Evolutionary conservation across 352 stramenopile genomes (phyloP), one percentile per base, ranked within the genome.

Genomic region (Pythium brachiatum): DNA sequence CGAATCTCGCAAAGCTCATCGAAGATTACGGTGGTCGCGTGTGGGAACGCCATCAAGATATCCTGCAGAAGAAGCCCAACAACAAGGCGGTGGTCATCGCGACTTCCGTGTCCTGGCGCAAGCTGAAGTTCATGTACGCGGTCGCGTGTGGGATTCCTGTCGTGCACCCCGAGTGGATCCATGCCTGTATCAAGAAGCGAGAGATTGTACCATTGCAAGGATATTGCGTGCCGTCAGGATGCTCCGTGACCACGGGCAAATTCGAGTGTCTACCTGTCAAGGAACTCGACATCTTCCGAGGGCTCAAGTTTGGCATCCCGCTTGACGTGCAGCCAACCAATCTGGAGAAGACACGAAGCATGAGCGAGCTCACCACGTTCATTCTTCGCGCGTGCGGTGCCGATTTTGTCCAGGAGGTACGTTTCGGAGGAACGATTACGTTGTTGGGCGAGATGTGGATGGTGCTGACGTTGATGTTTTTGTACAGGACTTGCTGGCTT

Each of bases 81-180:
- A 16, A 43, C 0, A 90, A 89, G 55, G 78, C 75, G 0, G 77
- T 91, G 7, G 79, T 93, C 26, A 90, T 94, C 20, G 80, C 83
- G 12, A 94, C 81, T 0, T 75, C 83, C 3, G 72, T 89, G 18
- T 83, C 83, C 7, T 92, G 81, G 79, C 78, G 86, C 18, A 91
- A 91, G 26, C 74, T 79, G 38, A 94, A 94, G 72, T 90, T 91
- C 64, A 85, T 90, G 70, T 79, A 84, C 60, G 86, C 86, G 7
- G 52, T 94, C 53, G 80, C 80, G n/a, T 89, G 76, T 60, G 81
- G 83, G n/a, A 89, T 94, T 18, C 81, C 86, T 15, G 80, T 94
- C 3, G 70, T 94, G 18, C 86, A 94, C 65, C 81, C 86, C 0
- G 86, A 92, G 44, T 94, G 86, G 86, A 76, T 94, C 13, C 77